A percentile compares a stretch with the other conserved stretches of the same genome.
phyloP scores from a whole-genome alignment of 2,329 filamentous ascomycete species.

The Nemania sp. region DNA sequence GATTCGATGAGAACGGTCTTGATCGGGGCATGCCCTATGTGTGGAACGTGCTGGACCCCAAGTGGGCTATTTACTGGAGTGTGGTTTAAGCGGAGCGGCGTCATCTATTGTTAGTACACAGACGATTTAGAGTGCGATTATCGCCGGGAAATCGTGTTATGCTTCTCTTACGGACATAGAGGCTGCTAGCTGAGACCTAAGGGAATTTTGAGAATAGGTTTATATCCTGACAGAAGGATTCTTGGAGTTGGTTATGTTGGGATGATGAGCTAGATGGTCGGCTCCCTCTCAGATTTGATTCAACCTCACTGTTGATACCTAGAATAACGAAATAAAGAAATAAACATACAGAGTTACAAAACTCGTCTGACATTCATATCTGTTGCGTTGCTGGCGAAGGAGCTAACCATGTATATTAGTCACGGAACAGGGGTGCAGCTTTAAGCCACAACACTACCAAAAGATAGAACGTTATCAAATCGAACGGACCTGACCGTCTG shows the following conservation, averaged over 20 bases:
- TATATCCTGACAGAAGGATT: not conserved
- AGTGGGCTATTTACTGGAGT: constrained; percentile 35
- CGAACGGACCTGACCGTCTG: too few species aligned
- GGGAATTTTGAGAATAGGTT: not conserved
- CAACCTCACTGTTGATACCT: not conserved
- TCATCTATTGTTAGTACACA: not conserved
- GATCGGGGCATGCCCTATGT: constrained; percentile 62
- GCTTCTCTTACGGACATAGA: not conserved
- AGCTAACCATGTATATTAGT: not conserved
- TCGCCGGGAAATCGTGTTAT: not conserved
- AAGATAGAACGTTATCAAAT: too few species aligned
- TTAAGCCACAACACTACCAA: too few species aligned
- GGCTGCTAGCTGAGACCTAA: not conserved
- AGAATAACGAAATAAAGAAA: not conserved
- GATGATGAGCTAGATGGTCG: not conserved
- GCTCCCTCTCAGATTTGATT: not conserved
- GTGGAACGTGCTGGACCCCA: constrained; percentile 49
- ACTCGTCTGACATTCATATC: not conserved
- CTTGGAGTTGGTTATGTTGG: not conserved
- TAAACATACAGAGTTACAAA: not conserved
- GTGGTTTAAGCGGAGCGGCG: constrained; percentile 27
- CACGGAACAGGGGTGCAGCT: too few species aligned
- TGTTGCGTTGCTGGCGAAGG: not conserved
- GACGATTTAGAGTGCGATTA: not conserved
- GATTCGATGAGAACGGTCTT: constrained; percentile 58